Conservation (phyloP, 208 protist genomes). For the Leishmania arabica region DNA sequence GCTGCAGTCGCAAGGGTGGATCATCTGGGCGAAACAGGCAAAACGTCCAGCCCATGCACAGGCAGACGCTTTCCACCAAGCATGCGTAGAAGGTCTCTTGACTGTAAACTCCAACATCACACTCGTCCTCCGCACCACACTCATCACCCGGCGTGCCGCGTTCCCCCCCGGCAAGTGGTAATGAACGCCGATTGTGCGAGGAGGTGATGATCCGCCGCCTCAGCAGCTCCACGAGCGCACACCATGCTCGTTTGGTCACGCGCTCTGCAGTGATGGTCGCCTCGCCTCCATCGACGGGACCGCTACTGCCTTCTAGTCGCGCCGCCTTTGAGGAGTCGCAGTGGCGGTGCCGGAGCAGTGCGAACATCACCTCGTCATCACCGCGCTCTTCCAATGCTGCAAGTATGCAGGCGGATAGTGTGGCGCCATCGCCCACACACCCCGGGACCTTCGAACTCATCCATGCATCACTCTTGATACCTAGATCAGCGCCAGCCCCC, state of each 20-base stretch:
- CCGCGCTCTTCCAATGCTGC: constrained; percentile 14
- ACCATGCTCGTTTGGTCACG: constrained; percentile 25
- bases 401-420: constrained; percentile 20
- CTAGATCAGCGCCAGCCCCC: background rate
- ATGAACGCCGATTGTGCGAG: background rate
- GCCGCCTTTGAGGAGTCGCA: background rate
- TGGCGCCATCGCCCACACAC: constrained; percentile 3
- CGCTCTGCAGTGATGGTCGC: background rate
- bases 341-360: constrained; percentile 4
- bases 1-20: constrained; percentile 31
- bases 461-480: background rate
- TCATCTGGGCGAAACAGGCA: constrained; percentile 49
- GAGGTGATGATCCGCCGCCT: constrained; percentile 9
- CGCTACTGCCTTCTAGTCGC: background rate
- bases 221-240: constrained; percentile 12
- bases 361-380: constrained; percentile 24
- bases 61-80: constrained; percentile 48
- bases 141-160: background rate
- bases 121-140: background rate
- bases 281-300: background rate
- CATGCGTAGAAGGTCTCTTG: constrained; percentile 48
- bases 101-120: constrained; percentile 43
- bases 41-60: constrained; percentile 43
- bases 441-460: background rate
- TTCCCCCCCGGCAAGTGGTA: background rate